Percentiles rank a stretch among this genome's conserved stretches.
Conservation (phyloP, 129 eudicot species). For the sunflower (Helianthus annuus) region DNA sequence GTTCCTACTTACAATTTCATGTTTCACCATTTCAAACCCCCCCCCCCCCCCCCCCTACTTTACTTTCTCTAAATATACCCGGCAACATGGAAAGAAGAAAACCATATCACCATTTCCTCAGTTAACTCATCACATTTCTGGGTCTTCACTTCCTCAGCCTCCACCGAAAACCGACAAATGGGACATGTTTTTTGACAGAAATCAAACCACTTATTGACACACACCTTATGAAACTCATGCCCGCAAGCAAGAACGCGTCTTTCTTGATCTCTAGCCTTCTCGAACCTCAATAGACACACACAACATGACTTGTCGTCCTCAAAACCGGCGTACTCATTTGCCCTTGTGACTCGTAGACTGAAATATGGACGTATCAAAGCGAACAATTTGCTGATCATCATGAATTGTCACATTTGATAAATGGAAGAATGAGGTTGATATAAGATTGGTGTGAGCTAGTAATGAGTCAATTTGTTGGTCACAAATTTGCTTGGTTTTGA, state of each 20-base stretch:
- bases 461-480: constrained; percentile 45
- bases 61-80: constrained; percentile 39
- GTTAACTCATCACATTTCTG: constrained; percentile 43
- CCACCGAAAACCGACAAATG: constrained; percentile 57
- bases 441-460: constrained; percentile 39
- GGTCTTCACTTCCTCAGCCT: constrained; percentile 37
- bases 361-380: constrained; percentile 21
- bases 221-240: constrained; percentile 66
- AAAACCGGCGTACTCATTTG: neutral
- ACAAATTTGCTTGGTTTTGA: constrained; percentile 51
- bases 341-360: neutral
- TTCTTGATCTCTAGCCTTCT: constrained; percentile 36
- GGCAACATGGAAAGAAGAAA: constrained; percentile 75
- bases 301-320: constrained; percentile 50
- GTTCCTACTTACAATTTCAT: neutral
- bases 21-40: neutral
- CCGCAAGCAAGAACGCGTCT: constrained; percentile 50
- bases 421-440: constrained; percentile 31
- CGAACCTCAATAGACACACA: constrained; percentile 59
- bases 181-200: constrained; percentile 59
- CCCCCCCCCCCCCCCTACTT: neutral
- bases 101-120: constrained; percentile 72
- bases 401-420: constrained; percentile 7
- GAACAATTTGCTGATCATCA: constrained; percentile 25
- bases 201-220: constrained; percentile 57